Percentiles rank a stretch among this genome's conserved stretches.
Conservation (phyloP, 192 early-diverging fungal species). For the Backusella tuberculispora region DNA sequence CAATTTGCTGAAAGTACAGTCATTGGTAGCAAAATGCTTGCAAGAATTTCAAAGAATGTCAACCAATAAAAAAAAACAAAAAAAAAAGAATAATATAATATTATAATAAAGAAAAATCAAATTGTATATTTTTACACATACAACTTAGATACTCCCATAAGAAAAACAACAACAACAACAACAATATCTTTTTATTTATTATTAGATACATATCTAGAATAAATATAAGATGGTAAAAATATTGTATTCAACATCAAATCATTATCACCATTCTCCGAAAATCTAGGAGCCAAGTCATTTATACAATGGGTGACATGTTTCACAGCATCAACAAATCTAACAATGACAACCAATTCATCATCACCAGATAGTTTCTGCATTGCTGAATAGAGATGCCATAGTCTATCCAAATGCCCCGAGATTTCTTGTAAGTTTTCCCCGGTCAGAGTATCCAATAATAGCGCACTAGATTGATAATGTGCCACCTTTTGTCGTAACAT, state of each 20-base stretch:
- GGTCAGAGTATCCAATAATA: neutral
- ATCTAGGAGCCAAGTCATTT: neutral
- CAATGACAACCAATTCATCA: neutral
- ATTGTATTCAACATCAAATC: neutral
- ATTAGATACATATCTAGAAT: neutral
- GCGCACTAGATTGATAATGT: neutral
- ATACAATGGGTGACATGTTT: neutral
- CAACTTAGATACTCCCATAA: too few species aligned
- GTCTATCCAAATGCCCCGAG: neutral
- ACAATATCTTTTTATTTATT: too few species aligned
- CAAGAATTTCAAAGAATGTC: constrained; percentile 55
- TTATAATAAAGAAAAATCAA: neutral
- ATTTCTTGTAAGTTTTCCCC: neutral
- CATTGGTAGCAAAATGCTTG: constrained; percentile 63
- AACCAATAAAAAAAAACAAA: constrained; percentile 4
- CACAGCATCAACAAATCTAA: neutral
- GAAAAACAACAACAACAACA: too few species aligned
- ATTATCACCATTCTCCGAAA: neutral
- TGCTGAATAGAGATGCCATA: neutral
- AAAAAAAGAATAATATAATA: too few species aligned
- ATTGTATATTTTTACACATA: neutral
- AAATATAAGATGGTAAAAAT: constrained; percentile 3
- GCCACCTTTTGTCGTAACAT: neutral
- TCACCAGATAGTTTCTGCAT: neutral
- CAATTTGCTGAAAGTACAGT: constrained; percentile 58